A percentile compares a stretch with the other conserved stretches of the same genome.
phyloP scores from a whole-genome alignment of 305 asterid species.

The Plantago rigida region DNA sequence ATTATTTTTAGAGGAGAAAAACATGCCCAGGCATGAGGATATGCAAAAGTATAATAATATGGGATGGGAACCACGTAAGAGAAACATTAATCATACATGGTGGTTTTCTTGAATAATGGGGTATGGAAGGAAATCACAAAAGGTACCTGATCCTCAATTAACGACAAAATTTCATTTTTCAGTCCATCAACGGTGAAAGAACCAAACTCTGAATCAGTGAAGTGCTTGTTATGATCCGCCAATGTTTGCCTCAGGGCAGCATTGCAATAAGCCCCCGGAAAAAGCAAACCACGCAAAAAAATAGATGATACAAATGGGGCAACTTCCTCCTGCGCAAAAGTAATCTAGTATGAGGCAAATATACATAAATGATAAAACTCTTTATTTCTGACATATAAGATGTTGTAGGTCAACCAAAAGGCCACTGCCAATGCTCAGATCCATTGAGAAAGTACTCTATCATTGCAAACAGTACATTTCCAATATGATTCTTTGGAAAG shows the following conservation, averaged over 20 bases:
- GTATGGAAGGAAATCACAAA: slow-evolving; percentile 19
- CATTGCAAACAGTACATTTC: too few species aligned
- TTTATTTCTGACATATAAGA: too few species aligned
- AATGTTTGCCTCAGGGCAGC: slow-evolving; percentile 65
- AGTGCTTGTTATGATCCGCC: slow-evolving; percentile 61
- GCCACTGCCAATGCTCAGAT: too few species aligned
- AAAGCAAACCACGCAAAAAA: slow-evolving; percentile 69
- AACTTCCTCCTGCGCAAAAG: slow-evolving; percentile 75
- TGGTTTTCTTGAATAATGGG: slow-evolving; percentile 13
- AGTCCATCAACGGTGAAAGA: slow-evolving; percentile 69
- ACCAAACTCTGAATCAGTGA: slow-evolving; percentile 69
- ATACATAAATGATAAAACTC: too few species aligned
- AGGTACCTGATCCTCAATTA: slow-evolving; percentile 70
- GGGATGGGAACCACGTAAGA: slow-evolving; percentile 7
- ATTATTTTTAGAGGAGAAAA: background rate
- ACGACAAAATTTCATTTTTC: slow-evolving; percentile 68
- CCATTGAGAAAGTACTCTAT: too few species aligned
- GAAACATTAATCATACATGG: slow-evolving; percentile 12
- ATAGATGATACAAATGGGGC: slow-evolving; percentile 68
- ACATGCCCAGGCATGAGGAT: slow-evolving; percentile 12
- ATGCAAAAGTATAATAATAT: slow-evolving; percentile 12
- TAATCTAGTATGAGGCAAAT: slow-evolving; percentile 1
- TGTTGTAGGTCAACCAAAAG: too few species aligned
- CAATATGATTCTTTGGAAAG: too few species aligned
- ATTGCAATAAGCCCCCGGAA: slow-evolving; percentile 70